Base-by-base conservation (phyloP, 345 rosid genomes). In the Cochlearia excelsa region DNA sequence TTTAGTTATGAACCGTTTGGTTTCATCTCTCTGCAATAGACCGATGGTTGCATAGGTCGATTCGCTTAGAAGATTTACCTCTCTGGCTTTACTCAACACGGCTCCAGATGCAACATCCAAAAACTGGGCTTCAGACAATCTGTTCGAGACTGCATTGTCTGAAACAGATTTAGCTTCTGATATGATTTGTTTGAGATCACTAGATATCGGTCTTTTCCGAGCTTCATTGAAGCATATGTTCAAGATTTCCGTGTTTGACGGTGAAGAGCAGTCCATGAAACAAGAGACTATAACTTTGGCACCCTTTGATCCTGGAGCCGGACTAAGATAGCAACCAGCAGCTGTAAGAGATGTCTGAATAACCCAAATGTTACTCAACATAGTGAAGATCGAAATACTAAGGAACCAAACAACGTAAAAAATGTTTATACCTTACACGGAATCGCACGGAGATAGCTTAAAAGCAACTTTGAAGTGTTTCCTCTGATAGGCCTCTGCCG, bases 311-410 rank as follows among this genome's bases (percentile, higher is more conserved):
- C 87, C 79, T 27, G 95, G 93, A 77, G 83, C 87, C 1, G 98
- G 95, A 73, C 86, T 83, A 69, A 92, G 85, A 75, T 83, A 84
- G 73, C 98, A 92, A 62, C 97, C 98, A 71, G 95, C 87, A 46
- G 85, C 98, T 35, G 98, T 83, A 58, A 88, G 74, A 61, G 94
- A 88, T 61, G 84, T 81, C 98, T 92, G 81, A 59, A 56, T 64
- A 61, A 66, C 27, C 33, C 16, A 71, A 42, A 65, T 5, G 10
- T 53, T 26, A 46, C 11, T 7, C 11, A n/a, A 46, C 40, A 6
- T 47, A 4, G 42, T 31, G 47, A 7, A 9, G 3, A 16, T 40
- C 6, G 3, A 60, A 48, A 43, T 55, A 35, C 23, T 39, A 23
- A 59, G 40, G 45, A 55, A 43, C 10, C 31, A 28, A 65, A 29